Evolutionary conservation across 208 protist species (phyloP).

Genomic region (Trypanosoma theileri): DNA sequence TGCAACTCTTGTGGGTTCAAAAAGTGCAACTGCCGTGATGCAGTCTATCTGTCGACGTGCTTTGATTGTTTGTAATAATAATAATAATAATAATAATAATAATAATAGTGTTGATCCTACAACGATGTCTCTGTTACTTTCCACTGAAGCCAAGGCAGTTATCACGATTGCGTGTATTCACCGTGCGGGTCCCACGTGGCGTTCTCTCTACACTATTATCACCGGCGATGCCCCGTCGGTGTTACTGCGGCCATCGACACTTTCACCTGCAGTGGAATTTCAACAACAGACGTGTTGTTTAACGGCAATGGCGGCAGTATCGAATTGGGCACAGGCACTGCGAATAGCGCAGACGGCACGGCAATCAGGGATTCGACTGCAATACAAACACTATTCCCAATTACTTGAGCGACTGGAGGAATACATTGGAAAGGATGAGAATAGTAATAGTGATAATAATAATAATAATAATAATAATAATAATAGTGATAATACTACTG

Average conservation of each 20-base stretch:
- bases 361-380: slow-evolving; percentile 28
- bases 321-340: slow-evolving; percentile 24
- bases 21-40: slow-evolving; percentile 14
- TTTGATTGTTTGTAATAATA: not conserved
- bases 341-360: slow-evolving; percentile 20
- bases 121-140: slow-evolving; percentile 11
- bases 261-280: slow-evolving; percentile 21
- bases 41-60: slow-evolving; percentile 14
- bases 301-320: slow-evolving; percentile 6
- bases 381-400: slow-evolving; percentile 24
- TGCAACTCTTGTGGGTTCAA: slow-evolving; percentile 12
- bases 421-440: not conserved
- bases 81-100: slow-evolving; percentile 4
- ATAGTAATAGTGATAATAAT: not conserved
- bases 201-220: slow-evolving; percentile 20
- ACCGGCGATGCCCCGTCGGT: slow-evolving; percentile 20
- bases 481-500: not conserved
- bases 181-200: slow-evolving; percentile 18
- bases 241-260: slow-evolving; percentile 12
- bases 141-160: slow-evolving; percentile 27
- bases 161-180: slow-evolving; percentile 28
- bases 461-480: not conserved
- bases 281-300: slow-evolving; percentile 15
- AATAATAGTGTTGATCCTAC: too few relatives aligned
- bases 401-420: slow-evolving; percentile 24